phyloP scores from a whole-genome alignment of 2,329 filamentous ascomycete genomes.

The Didymella lethalis region DNA sequence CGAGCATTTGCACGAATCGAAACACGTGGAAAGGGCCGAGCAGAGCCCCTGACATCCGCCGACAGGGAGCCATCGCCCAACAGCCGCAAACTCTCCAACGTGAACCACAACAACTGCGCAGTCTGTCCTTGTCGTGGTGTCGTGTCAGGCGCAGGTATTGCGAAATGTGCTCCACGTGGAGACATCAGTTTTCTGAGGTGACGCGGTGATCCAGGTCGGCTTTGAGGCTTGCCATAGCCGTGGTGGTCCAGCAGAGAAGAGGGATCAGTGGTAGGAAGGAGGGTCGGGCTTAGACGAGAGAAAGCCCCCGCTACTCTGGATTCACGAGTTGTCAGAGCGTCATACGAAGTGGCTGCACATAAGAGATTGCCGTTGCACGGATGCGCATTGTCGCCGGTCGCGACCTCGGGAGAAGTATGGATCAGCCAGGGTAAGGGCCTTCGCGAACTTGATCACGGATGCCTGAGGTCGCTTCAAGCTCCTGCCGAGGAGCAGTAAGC shows the following conservation, averaged over 20 bases:
- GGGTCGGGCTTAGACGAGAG: not conserved
- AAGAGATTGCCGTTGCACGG: not conserved
- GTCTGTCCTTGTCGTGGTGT: too few relatives aligned
- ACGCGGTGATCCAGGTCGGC: too few relatives aligned
- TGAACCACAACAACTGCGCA: not conserved
- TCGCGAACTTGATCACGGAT: not conserved
- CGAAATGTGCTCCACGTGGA: not conserved
- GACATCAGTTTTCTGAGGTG: too few relatives aligned
- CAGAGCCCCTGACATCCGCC: not conserved
- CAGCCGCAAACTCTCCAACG: not conserved
- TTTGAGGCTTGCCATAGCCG: not conserved
- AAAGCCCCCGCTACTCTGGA: not conserved
- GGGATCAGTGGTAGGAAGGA: not conserved
- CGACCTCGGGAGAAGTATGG: not conserved
- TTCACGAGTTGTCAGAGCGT: not conserved
- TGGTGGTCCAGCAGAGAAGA: too few relatives aligned
- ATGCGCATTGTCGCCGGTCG: not conserved
- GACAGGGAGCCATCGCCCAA: not conserved
- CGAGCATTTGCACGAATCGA: not conserved
- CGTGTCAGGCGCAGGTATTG: not conserved
- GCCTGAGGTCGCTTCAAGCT: conserved; percentile 7
- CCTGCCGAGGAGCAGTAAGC: conserved; percentile 10
- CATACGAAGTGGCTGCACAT: not conserved
- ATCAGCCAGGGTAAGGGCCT: not conserved
- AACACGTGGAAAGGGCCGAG: not conserved